A percentile compares a stretch with the other conserved stretches of the same genome.
Evolutionary conservation across 2,329 filamentous ascomycete species (phyloP).

Genomic region (Claviceps sp.): DNA sequence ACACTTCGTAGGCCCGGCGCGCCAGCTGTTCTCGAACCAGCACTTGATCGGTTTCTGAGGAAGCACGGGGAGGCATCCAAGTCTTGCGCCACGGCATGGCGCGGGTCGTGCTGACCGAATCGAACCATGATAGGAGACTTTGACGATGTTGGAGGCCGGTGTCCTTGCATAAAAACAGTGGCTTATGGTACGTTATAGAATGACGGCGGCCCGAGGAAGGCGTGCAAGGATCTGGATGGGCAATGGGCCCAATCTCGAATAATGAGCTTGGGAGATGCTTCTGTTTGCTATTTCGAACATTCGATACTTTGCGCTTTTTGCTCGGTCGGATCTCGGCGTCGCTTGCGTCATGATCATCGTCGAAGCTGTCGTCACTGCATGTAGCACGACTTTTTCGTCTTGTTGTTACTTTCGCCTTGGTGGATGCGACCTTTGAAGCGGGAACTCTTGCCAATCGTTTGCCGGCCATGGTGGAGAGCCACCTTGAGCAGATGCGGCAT

Average conservation of each 20-base stretch:
- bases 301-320: constrained; percentile 7
- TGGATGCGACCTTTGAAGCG: neutral
- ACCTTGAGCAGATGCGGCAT: neutral
- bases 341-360: neutral
- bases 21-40: constrained; percentile 31
- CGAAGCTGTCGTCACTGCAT: neutral
- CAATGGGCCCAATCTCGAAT: constrained; percentile 3
- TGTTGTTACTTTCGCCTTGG: neutral
- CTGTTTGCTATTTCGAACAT: neutral
- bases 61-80: constrained; percentile 31
- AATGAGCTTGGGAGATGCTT: constrained; percentile 1
- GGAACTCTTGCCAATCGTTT: neutral
- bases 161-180: constrained; percentile 29
- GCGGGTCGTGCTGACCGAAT: constrained; percentile 30
- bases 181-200: constrained; percentile 30
- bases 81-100: constrained; percentile 46
- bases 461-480: neutral
- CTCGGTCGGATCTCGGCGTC: neutral
- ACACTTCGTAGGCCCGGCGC: constrained; percentile 49
- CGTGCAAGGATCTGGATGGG: constrained; percentile 6
- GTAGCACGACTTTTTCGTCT: neutral
- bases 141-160: constrained; percentile 19
- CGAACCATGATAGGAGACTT: constrained; percentile 38
- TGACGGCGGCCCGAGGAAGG: constrained; percentile 8
- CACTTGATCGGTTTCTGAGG: constrained; percentile 10